These are phyloP conservation scores for Sideroxylon spinosum DNA, from an alignment of 179 eudicot genomes.

Conservation along the genomic window DNA sequence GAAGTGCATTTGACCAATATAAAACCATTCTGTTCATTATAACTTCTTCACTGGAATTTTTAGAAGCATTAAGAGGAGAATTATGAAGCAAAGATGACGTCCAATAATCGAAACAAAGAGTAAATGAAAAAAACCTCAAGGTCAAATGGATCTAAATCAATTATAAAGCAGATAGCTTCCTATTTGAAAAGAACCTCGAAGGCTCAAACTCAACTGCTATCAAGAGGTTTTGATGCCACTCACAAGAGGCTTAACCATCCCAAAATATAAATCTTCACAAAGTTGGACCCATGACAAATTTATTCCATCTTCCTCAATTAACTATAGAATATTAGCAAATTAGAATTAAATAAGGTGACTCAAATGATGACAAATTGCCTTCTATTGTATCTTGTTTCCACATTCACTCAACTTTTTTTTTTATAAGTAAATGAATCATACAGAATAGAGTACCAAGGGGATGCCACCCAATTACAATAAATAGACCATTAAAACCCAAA, in stretches of 20 bases:
- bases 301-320: neutral
- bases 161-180: neutral
- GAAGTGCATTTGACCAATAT: neutral
- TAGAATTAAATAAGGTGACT: neutral
- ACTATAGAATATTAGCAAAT: neutral
- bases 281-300: neutral
- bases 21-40: neutral
- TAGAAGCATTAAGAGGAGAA: neutral
- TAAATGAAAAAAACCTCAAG: neutral
- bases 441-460: too few relatives aligned
- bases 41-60: neutral
- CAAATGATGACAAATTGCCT: neutral
- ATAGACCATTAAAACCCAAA: too few relatives aligned
- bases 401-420: too few relatives aligned
- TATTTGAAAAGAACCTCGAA: neutral
- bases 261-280: neutral
- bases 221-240: neutral
- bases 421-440: too few relatives aligned
- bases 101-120: neutral
- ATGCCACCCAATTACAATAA: too few relatives aligned
- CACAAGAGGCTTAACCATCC: neutral
- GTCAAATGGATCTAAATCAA: neutral
- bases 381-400: neutral
- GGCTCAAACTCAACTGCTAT: conserved; percentile 2
- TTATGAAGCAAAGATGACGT: neutral